Percentiles rank a stretch among this genome's conserved stretches.
These are phyloP conservation scores for Cordyceps javanica DNA, from an alignment of 2,329 filamentous ascomycete species.

Conservation along the genomic window DNA sequence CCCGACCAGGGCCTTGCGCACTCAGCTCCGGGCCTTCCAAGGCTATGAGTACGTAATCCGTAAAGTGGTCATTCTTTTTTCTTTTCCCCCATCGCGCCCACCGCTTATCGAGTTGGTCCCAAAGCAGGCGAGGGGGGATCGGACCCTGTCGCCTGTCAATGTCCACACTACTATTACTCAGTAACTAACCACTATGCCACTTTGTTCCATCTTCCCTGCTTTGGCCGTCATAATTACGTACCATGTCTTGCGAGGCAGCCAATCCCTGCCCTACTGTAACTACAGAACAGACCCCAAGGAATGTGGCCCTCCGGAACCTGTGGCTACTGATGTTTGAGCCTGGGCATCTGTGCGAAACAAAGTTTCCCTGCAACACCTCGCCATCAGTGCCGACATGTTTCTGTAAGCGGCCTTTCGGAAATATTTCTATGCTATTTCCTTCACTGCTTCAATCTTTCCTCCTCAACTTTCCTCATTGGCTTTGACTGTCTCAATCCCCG, in stretches of 20 bases:
- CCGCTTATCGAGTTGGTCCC: background rate
- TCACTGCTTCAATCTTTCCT: too few species aligned
- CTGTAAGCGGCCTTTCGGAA: too few species aligned
- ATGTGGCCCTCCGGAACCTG: background rate
- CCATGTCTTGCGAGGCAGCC: background rate
- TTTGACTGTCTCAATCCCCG: too few species aligned
- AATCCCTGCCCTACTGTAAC: background rate
- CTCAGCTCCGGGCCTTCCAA: too few species aligned
- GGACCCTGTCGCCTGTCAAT: too few species aligned
- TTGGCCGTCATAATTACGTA: background rate
- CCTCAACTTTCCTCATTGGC: too few species aligned
- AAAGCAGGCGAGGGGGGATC: too few species aligned
- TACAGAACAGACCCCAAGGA: background rate
- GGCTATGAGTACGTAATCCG: too few species aligned
- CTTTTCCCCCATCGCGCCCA: background rate
- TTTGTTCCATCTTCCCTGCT: background rate
- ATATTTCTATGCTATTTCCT: background rate
- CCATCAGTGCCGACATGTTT: too few species aligned
- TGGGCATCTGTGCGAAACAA: conserved; percentile 4
- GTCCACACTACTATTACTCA: too few species aligned
- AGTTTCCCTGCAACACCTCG: background rate
- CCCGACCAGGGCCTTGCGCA: conserved; percentile 5
- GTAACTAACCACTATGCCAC: too few species aligned
- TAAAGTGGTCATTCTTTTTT: too few species aligned
- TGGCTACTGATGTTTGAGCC: background rate